These are phyloP conservation scores for Blepharisma japonicum DNA, from an alignment of 73 alveolate species.

Conservation along the genomic window DNA sequence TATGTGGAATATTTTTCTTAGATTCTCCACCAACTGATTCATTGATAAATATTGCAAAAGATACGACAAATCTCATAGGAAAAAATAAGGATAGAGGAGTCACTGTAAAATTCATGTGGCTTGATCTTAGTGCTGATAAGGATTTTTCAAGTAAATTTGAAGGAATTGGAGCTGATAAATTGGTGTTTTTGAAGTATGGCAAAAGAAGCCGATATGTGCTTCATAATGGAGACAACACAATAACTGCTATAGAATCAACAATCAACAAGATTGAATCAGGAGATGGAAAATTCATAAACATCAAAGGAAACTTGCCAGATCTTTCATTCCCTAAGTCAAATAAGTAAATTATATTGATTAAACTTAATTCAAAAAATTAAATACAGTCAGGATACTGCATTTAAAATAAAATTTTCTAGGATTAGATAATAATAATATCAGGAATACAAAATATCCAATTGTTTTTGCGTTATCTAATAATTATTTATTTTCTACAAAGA, in stretches of 20 bases:
- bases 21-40: slow-evolving; percentile 29
- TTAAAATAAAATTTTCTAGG: too few relatives aligned
- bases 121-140: not conserved
- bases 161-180: not conserved
- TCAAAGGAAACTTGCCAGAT: slow-evolving; percentile 10
- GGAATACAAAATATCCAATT: too few relatives aligned
- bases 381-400: too few relatives aligned
- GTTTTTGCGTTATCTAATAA: too few relatives aligned
- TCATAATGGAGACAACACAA: slow-evolving; percentile 14
- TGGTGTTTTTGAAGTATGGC: slow-evolving; percentile 11
- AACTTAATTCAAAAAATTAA: too few relatives aligned
- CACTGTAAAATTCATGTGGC: slow-evolving; percentile 23
- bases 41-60: slow-evolving; percentile 30
- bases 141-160: not conserved
- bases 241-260: not conserved
- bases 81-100: slow-evolving; percentile 45
- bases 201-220: slow-evolving; percentile 22
- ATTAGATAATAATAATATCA: too few relatives aligned
- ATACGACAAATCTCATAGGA: slow-evolving; percentile 9
- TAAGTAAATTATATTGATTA: not conserved
- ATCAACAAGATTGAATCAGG: slow-evolving; percentile 10
- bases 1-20: slow-evolving; percentile 44
- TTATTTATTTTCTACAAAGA: too few relatives aligned
- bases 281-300: slow-evolving; percentile 9
- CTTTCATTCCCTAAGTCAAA: not conserved